A percentile compares a stretch with the other conserved stretches of the same genome.
phyloP scores from a whole-genome alignment of 768 basidiomycete genomes.

The Mycena haematopus region DNA sequence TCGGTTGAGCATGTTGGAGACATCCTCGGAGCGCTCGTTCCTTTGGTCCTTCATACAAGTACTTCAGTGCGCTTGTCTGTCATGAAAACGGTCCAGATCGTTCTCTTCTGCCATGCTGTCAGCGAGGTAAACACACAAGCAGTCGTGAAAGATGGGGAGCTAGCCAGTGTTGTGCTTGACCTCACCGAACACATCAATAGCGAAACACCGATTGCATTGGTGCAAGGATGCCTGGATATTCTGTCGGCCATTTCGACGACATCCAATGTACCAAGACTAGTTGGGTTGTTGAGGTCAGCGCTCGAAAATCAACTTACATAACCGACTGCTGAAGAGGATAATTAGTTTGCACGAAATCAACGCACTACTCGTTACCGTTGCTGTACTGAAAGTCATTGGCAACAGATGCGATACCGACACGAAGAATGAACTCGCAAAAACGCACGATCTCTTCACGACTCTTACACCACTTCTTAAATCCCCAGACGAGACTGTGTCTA shows the following conservation, averaged over 20 bases:
- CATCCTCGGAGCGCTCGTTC: neutral
- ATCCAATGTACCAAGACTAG: neutral
- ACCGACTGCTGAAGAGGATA: neutral
- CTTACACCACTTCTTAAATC: conserved; percentile 1
- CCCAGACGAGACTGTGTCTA: conserved; percentile 1
- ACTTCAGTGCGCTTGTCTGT: neutral
- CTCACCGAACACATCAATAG: neutral
- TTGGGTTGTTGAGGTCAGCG: neutral
- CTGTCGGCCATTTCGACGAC: neutral
- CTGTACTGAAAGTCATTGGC: neutral
- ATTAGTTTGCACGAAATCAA: conserved; percentile 3
- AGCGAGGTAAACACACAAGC: neutral
- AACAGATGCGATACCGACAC: neutral
- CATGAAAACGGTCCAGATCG: neutral
- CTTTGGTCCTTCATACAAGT: neutral
- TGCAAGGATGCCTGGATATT: neutral
- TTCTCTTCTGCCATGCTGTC: neutral
- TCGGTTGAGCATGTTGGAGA: conserved; percentile 3
- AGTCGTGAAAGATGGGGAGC: neutral
- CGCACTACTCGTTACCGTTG: conserved; percentile 1
- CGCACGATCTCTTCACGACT: conserved; percentile 4
- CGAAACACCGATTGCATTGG: neutral
- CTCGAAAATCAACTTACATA: neutral
- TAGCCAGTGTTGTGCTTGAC: conserved; percentile 1
- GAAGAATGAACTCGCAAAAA: neutral